phyloP scores from a whole-genome alignment of 2,329 filamentous ascomycete genomes.

The Colletotrichum filicis region DNA sequence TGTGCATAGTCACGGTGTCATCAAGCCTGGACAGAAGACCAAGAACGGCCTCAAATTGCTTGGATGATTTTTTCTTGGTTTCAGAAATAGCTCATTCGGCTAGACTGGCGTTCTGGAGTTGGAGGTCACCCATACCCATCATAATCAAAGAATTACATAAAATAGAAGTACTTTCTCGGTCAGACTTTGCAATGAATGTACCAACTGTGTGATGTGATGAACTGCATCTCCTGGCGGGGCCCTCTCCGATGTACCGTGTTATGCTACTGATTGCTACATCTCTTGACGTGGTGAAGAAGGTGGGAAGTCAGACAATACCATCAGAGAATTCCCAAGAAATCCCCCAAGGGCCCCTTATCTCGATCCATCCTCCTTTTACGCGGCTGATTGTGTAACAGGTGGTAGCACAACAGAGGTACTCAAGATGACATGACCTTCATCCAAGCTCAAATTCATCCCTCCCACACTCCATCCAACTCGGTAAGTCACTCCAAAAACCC shows the following conservation, averaged over 20 bases:
- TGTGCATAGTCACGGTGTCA: constrained; percentile 61
- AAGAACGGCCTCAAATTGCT: constrained; percentile 72
- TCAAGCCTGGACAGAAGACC: constrained; percentile 74
- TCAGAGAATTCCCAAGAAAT: no score
- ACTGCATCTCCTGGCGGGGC: background rate
- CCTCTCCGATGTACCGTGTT: background rate
- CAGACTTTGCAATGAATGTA: background rate
- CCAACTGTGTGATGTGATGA: background rate
- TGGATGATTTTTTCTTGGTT: constrained; percentile 55
- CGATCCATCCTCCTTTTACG: no score
- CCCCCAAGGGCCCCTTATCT: no score
- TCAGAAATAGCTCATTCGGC: background rate
- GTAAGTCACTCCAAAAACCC: no score
- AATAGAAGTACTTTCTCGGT: background rate
- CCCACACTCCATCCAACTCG: no score
- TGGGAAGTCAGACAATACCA: no score
- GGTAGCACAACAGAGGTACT: no score
- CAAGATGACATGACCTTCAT: no score
- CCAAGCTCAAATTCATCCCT: no score
- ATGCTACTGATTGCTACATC: no score
- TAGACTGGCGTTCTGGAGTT: constrained; percentile 7
- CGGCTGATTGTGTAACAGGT: no score
- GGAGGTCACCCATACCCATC: constrained; percentile 14
- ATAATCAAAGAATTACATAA: background rate
- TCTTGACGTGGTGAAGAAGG: no score